phyloP scores from a whole-genome alignment of 768 basidiomycete species.

The Lactifluus subvellereus region DNA sequence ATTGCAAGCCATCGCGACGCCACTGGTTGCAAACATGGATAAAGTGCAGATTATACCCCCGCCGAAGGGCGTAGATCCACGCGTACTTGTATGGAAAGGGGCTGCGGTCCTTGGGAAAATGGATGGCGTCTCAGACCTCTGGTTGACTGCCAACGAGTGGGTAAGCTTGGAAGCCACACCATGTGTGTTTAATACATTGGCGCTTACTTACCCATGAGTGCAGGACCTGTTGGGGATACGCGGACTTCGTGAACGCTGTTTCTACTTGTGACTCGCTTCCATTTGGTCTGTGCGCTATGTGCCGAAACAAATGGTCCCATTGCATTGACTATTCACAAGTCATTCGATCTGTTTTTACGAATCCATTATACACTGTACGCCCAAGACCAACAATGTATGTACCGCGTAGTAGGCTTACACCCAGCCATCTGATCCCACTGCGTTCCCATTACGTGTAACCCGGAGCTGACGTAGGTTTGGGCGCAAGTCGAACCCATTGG shows the following conservation, averaged over 20 bases:
- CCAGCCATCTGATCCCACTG: background rate
- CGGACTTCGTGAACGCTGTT: constrained; percentile 76
- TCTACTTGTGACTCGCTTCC: constrained; percentile 50
- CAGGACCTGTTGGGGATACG: constrained; percentile 78
- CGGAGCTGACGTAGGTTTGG: background rate
- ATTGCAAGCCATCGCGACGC: constrained; percentile 78
- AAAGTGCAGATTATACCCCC: constrained; percentile 91
- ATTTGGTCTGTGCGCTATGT: background rate
- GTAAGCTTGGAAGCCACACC: constrained; percentile 37
- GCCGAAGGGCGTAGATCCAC: constrained; percentile 86
- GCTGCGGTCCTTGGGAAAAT: constrained; percentile 87
- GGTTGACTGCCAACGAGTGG: constrained; percentile 87
- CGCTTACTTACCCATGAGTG: constrained; percentile 8
- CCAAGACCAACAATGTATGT: background rate
- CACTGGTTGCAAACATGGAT: constrained; percentile 76
- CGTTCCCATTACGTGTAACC: background rate
- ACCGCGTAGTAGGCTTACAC: background rate
- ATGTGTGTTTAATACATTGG: constrained; percentile 1
- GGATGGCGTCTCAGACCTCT: constrained; percentile 84
- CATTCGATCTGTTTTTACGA: background rate
- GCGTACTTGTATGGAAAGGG: constrained; percentile 92
- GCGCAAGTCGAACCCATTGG: background rate
- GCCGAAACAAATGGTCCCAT: constrained; percentile 2
- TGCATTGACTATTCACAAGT: background rate
- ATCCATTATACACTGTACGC: background rate